Evolutionary conservation across 208 protist species (phyloP), one percentile per base, ranked within the genome.

Genomic region (Naegleria gruberi): DNA sequence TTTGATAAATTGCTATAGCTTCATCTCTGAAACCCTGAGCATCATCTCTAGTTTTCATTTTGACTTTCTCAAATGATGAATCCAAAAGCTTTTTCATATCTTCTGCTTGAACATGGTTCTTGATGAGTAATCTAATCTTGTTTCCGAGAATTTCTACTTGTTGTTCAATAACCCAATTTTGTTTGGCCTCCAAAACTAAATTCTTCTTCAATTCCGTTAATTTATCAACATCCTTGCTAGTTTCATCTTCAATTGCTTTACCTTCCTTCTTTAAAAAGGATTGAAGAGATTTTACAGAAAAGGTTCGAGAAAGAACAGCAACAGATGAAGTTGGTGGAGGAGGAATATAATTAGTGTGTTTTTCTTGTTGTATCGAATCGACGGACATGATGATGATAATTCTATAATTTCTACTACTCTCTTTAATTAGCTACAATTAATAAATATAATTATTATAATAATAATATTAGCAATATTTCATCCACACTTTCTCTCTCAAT

Each of bases 61-160:
- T 46, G 1, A 46, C 37, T 40, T 86, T 86, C 45, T 86, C 43
- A 43, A 46, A 43, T 17, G 74, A 82, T 7, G 74, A 43, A 30
- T 82, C 74, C 74, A 82, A 82, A 34, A 82, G 74, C 19, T 82
- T 82, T 82, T 82, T 82, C 74, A 82, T 82, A 15, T 82, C 74
- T 40, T 86, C 82, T 4, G 82, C 43, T 86, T 42, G 17, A 4
- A 86, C 15, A 46, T 86, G 82, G 42, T 86, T 86, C 82, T 86
- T 86, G 41, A 86, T 86, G 12, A 86, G n/a, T 17, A 86, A 30
- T 86, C 82, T 42, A 46, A 86, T 86, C 82, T 86, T 86, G 41
- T 86, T 42, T n/a, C 42, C 42, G 41, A 86, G 82, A 43, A 46
- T 86, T 40, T 86, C 82, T 12, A 46, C 34, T 26, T 86, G 82